phyloP scores from a whole-genome alignment of 1,139 yeast species.

The Kodamaea sp. region DNA sequence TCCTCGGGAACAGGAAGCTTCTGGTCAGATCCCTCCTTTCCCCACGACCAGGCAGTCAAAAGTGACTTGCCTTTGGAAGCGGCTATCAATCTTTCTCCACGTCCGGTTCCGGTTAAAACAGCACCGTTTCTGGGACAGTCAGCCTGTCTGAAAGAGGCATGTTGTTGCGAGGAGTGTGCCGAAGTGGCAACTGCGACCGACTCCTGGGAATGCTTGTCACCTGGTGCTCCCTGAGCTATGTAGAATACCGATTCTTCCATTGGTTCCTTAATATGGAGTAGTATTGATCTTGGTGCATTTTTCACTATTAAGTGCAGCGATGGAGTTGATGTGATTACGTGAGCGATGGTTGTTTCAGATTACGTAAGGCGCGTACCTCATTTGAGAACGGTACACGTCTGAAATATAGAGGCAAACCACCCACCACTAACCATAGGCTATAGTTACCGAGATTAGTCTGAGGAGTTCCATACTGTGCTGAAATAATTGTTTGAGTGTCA shows the following conservation, averaged over 20 bases:
- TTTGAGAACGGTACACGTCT: conserved; percentile 1
- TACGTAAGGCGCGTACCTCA: too few species aligned
- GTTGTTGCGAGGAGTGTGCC: conserved; percentile 51
- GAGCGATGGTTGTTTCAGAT: too few species aligned
- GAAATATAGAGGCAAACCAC: not conserved
- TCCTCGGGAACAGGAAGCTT: conserved; percentile 85
- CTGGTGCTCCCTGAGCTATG: conserved; percentile 50
- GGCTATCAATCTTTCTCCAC: conserved; percentile 53
- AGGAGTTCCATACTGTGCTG: too few species aligned
- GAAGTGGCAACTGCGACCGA: conserved; percentile 53
- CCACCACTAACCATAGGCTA: too few species aligned
- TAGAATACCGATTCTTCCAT: conserved; percentile 68
- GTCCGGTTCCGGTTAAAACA: conserved; percentile 42
- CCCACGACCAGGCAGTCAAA: conserved; percentile 70
- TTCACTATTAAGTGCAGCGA: conserved; percentile 1
- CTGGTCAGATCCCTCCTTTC: conserved; percentile 82
- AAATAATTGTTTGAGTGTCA: too few species aligned
- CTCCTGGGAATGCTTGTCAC: conserved; percentile 48
- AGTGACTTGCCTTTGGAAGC: conserved; percentile 72
- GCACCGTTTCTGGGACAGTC: conserved; percentile 51
- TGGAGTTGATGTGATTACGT: too few species aligned
- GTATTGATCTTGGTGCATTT: too few species aligned
- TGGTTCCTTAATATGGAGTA: not conserved
- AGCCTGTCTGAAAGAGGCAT: conserved; percentile 57
- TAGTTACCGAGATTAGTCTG: too few species aligned